Percentiles rank a stretch among this genome's conserved stretches.
These are phyloP conservation scores for Phytophthora quininea DNA, from an alignment of 352 stramenopile species.

Conservation along the genomic window DNA sequence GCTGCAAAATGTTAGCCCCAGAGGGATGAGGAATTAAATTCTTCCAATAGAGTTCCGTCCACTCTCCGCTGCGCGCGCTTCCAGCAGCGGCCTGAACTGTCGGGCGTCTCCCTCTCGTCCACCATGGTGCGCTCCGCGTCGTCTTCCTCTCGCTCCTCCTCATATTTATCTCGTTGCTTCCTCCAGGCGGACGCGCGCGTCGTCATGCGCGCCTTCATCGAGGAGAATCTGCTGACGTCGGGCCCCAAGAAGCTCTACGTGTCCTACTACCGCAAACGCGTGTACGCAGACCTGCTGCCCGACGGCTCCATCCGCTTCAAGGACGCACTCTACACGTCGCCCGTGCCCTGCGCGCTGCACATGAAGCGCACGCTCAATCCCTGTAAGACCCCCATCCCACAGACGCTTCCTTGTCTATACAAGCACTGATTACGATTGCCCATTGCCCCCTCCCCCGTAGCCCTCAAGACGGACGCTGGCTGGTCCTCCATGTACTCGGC, in stretches of 20 bases:
- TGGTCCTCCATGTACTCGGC: constrained; percentile 84
- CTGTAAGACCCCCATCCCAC: constrained; percentile 40
- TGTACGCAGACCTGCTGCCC: constrained; percentile 75
- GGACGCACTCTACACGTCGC: constrained; percentile 76
- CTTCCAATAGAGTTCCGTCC: not conserved
- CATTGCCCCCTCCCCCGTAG: constrained; percentile 20
- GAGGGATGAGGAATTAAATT: not conserved
- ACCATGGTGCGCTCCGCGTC: not conserved
- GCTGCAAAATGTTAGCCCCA: not conserved
- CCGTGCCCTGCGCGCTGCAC: constrained; percentile 69
- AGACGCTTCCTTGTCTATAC: not conserved
- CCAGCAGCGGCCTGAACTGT: not conserved
- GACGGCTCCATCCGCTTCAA: constrained; percentile 84
- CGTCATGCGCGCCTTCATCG: constrained; percentile 68
- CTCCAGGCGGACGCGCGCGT: constrained; percentile 65
- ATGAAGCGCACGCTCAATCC: constrained; percentile 87
- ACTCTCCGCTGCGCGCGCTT: not conserved
- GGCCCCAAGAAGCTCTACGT: constrained; percentile 79
- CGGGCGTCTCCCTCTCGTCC: not conserved
- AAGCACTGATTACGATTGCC: not conserved
- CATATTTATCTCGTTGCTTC: not conserved
- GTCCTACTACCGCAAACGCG: constrained; percentile 83
- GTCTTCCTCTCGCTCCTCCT: not conserved
- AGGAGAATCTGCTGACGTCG: constrained; percentile 67
- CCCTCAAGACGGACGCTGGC: constrained; percentile 77